Evolutionary conservation across 352 stramenopile species (phyloP), one percentile per base, ranked within the genome.

Genomic region (Achlya hypogyna): DNA sequence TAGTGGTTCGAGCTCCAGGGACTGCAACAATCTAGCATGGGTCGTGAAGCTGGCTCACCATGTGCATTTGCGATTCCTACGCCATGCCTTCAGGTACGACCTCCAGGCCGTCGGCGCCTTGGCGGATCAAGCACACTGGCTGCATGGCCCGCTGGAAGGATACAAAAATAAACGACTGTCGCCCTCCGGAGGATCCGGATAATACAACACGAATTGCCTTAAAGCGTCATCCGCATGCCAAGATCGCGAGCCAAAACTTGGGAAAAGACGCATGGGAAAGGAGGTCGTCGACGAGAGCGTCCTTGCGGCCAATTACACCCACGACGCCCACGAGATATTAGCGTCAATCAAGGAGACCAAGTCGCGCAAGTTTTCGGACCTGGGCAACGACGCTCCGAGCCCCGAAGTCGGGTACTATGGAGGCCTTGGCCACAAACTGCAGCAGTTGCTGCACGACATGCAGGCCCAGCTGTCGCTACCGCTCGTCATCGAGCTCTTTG

Each of bases 1-100:
- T 5, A 93, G 71, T 14, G 85, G 81, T 63, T 93, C 83, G 10
- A 65, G n/a, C 34, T 75, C 68, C 4, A 93, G 64, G 18, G 69
- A 74, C 65, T 91, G 75, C 14, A 93, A 72, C 14, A 89, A 53
- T 23, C 82, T 90, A 65, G 32, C 22, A 34, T 18, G 29, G 16
- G n/a, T n/a, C 32, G 20, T 22, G 5, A 53, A 34, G 18, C 14
- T 20, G 10, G 31, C 8, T 31, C 32, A 34, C n/a, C 32, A 20
- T 6, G 32, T 18, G 20, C 27, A 65, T 34, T 38, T 35, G 31
- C 0, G 3, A 16, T 31, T 23, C 25, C n/a, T 53, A 60, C 27
- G 25, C 42, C 16, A 38, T 54, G 32, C 43, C 32, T 23, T 68
- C n/a, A 35, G 5, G 49, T 16, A 53, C 63, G 8, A 47, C 31